Evolutionary conservation across 176 grass and related monocot species (phyloP).

Genomic region (Carex littledalei): DNA sequence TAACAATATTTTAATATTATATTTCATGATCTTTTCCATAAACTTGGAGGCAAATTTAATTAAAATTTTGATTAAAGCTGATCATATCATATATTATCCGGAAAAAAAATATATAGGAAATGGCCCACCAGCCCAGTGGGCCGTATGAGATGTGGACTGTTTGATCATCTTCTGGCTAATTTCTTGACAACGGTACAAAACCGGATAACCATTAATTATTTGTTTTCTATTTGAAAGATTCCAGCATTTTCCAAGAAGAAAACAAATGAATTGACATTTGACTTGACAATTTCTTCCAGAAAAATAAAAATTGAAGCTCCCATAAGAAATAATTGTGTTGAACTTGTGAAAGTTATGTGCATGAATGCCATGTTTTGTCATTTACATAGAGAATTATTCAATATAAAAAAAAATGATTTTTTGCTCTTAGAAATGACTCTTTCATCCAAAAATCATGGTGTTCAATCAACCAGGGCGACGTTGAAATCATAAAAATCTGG

Average conservation of each 20-base stretch:
- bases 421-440: neutral
- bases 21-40: no score
- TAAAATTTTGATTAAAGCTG: neutral
- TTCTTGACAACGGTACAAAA: slow-evolving; percentile 8
- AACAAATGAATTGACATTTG: neutral
- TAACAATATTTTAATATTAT: no score
- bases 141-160: neutral
- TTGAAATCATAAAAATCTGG: neutral
- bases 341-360: neutral
- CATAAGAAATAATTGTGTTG: neutral
- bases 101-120: neutral
- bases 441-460: neutral
- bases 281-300: neutral
- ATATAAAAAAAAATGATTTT: neutral
- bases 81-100: neutral
- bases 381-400: neutral
- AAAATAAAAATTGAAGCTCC: neutral
- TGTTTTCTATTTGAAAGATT: neutral
- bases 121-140: neutral
- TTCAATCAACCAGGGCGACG: neutral
- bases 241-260: neutral
- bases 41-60: neutral
- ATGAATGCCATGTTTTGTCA: neutral
- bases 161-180: neutral
- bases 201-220: neutral